Conservation (phyloP, 164 flowering plant species). For the Macadamia integrifolia region DNA sequence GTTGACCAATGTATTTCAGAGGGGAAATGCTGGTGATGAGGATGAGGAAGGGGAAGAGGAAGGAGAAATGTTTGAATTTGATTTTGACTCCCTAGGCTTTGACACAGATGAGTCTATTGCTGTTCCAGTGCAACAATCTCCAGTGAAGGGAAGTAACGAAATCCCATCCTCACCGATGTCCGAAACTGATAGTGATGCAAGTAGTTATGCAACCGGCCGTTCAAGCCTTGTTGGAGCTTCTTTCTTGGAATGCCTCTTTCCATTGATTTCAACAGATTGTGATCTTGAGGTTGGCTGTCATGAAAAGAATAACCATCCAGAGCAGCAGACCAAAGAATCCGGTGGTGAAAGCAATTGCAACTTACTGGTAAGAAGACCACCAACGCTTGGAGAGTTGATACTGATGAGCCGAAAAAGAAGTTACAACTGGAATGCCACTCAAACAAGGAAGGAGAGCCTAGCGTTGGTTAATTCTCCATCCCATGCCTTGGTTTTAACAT, state of each 20-base stretch:
- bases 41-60: conserved; percentile 11
- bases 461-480: conserved; percentile 33
- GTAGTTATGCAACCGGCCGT: conserved; percentile 50
- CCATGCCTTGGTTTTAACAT: not conserved
- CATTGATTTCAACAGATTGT: conserved; percentile 40
- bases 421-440: conserved; percentile 33
- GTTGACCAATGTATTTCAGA: conserved; percentile 4
- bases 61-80: conserved; percentile 29
- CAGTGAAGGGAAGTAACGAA: conserved; percentile 7
- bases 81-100: conserved; percentile 26
- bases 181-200: conserved; percentile 28
- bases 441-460: conserved; percentile 28
- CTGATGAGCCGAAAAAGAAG: conserved; percentile 69
- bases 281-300: conserved; percentile 29
- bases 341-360: conserved; percentile 17
- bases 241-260: conserved; percentile 63
- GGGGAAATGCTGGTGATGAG: not conserved
- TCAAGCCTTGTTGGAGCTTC: conserved; percentile 42
- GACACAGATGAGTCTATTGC: conserved; percentile 34
- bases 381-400: conserved; percentile 80
- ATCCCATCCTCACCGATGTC: conserved; percentile 32
- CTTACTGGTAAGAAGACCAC: conserved; percentile 26
- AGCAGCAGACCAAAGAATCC: conserved; percentile 12
- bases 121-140: conserved; percentile 28
- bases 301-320: conserved; percentile 11